Base-by-base conservation (phyloP, 768 basidiomycete species). In the Leccinum boreale region DNA sequence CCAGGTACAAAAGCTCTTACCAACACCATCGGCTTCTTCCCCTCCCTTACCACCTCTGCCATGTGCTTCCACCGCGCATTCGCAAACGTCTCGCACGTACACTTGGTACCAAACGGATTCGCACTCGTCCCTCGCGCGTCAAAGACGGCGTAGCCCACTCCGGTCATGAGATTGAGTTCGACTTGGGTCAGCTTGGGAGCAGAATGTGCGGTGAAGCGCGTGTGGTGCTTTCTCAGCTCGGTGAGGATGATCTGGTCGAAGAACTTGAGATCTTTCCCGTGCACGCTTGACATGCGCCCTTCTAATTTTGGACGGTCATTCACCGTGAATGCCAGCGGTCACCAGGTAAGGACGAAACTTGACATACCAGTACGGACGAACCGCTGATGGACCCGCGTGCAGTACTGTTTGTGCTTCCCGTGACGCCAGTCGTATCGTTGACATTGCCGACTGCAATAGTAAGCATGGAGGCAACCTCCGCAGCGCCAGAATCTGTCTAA, bases 371-470 rank as follows among this genome's bases (percentile, higher is more conserved):
- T 59, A 26, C 48, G 64, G 5, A 52, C 23, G 39, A 50, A 65
- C 8, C 70, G 71, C 29, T 61, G 42, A 6, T 61, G 69, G 33
- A 71, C 19, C 3, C 60, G 52, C 2, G 33, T 56, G 42, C 67
- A 71, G 33, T 72, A 72, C 19, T 58, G 52, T 44, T 69, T 70
- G 57, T 70, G 70, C 44, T 55, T 67, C n/a, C 70, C 70, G 24
- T 59, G 26, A 45, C 45, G 29, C 70, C 70, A 72, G 12, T 70
- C 70, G 33, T 63, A 56, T 24, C 61, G 65, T 59, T 71, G 70
- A 58, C 70, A 71, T 36, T 55, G 52, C 24, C 49, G 62, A 51
- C 61, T 62, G 31, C 71, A 72, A 19, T 72, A 72, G 42, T 62
- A 72, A 29, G 68, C 58, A n/a, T 70, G 70, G 24, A 66, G 59